These are phyloP conservation scores for Trichopus zeylanicus DNA, from an alignment of 116 monocot species.

Conservation along the genomic window DNA sequence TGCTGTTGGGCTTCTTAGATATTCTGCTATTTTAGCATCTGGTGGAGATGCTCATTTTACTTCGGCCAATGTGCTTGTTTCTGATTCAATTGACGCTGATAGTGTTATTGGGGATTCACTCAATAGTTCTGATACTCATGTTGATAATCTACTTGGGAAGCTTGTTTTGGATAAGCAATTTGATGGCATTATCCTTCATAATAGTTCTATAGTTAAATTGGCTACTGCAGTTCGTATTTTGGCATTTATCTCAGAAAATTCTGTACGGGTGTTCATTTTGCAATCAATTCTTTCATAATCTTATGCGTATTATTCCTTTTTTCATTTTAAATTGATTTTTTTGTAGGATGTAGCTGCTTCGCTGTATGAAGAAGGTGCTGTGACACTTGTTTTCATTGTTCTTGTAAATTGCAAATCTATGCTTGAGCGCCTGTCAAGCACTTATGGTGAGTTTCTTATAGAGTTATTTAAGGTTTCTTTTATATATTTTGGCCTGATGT, in stretches of 20 bases:
- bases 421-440: constrained; percentile 82
- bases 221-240: constrained; percentile 87
- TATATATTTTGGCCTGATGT: not conserved
- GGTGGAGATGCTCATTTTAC: constrained; percentile 93
- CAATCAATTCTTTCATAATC: not conserved
- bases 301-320: not conserved
- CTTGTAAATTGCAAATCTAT: constrained; percentile 79
- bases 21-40: constrained; percentile 95
- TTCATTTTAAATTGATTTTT: constrained; percentile 5
- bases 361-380: constrained; percentile 90
- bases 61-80: constrained; percentile 69
- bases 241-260: constrained; percentile 82
- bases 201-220: constrained; percentile 75
- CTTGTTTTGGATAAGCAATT: constrained; percentile 81
- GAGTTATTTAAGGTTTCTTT: not conserved
- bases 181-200: constrained; percentile 60
- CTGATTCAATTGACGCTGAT: constrained; percentile 88
- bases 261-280: constrained; percentile 31
- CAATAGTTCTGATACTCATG: constrained; percentile 49
- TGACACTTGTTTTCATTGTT: constrained; percentile 74
- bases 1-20: constrained; percentile 79
- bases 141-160: constrained; percentile 89
- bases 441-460: constrained; percentile 61
- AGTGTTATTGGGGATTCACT: constrained; percentile 69
- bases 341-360: constrained; percentile 67